Base-by-base conservation (phyloP, 192 early-diverging fungal genomes). In the Nowakowskiella sp. region DNA sequence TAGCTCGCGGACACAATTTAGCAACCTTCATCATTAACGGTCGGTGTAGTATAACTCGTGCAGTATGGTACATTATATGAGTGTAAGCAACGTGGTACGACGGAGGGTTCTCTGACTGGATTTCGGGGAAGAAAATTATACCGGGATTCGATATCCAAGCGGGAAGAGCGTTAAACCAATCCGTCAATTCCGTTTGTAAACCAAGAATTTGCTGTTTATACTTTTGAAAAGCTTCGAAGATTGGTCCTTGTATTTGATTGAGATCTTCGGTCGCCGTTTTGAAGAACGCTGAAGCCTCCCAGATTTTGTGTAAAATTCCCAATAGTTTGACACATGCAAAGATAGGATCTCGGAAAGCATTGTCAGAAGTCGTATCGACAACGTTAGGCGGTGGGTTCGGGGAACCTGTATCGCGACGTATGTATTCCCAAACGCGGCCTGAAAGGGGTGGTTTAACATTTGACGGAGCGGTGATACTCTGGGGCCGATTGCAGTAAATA, bases 31-130 rank as follows among this genome's bases (percentile, higher is more conserved):
- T 63, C 60, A 63, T 64, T 43, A 53, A 54, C 13, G 61, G 61
- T 2, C 59, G 9, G 28, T 63, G 58, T 6, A 63, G 34, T 8
- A 63, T 31, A 6, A 63, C 58, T 0, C 60, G 36, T 7, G 58
- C 21, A 1, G 61, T 54, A 13, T 54, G 10, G 23, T 63, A 59
- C 10, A 63, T 42, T 2, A 63, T 19, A 29, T 63, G 61, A 6
- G 63, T 44, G 47, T 64, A 63, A 2, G 61, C 59, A 16, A 61
- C 58, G 29, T 61, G 54, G 26, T 33, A 61, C 1, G 56, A 56
- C 25, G 49, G 5, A 8, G 57, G 60, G 26, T 28, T 24, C 7
- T 59, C 42, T 8, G 34, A 49, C 1, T 49, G 44, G 2, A 50
- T 48, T 3, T 10, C 39, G 29, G 42, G 50, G 8, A 22, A 53